Conservation (phyloP, 2,329 filamentous ascomycete genomes). For the Neonectria neomacrospora region DNA sequence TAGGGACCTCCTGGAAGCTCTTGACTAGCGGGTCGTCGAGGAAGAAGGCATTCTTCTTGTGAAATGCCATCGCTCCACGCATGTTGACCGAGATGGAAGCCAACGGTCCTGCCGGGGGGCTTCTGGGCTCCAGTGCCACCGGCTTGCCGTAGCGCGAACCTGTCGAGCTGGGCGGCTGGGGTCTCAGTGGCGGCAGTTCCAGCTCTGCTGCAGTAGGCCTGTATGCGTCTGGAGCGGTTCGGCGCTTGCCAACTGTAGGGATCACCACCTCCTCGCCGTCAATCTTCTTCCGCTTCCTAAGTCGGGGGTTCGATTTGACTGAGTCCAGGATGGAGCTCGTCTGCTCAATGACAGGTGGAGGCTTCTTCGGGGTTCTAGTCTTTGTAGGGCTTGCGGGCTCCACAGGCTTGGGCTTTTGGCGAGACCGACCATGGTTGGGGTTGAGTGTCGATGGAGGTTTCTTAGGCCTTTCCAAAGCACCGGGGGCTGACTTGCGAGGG, state of each 20-base stretch:
- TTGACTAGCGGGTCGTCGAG: slow-evolving; percentile 37
- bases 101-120: slow-evolving; percentile 44
- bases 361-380: slow-evolving; percentile 23
- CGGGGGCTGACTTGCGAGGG: slow-evolving; percentile 55
- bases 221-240: slow-evolving; percentile 14
- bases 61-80: slow-evolving; percentile 35
- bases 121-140: slow-evolving; percentile 46
- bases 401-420: slow-evolving; percentile 29
- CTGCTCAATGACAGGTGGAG: slow-evolving; percentile 11
- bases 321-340: slow-evolving; percentile 60
- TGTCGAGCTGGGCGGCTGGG: slow-evolving; percentile 32
- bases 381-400: not conserved
- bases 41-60: slow-evolving; percentile 39
- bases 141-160: slow-evolving; percentile 37
- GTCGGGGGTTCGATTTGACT: slow-evolving; percentile 61
- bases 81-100: slow-evolving; percentile 48
- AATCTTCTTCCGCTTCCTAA: slow-evolving; percentile 60
- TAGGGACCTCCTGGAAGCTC: slow-evolving; percentile 34
- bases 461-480: slow-evolving; percentile 46
- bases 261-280: slow-evolving; percentile 51
- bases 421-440: slow-evolving; percentile 50
- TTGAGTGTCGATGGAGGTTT: slow-evolving; percentile 50
- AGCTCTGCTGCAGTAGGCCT: slow-evolving; percentile 30
- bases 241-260: slow-evolving; percentile 38
- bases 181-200: slow-evolving; percentile 47